Base-by-base conservation (phyloP, 2,329 filamentous ascomycete genomes). In the Lojkania enalia region DNA sequence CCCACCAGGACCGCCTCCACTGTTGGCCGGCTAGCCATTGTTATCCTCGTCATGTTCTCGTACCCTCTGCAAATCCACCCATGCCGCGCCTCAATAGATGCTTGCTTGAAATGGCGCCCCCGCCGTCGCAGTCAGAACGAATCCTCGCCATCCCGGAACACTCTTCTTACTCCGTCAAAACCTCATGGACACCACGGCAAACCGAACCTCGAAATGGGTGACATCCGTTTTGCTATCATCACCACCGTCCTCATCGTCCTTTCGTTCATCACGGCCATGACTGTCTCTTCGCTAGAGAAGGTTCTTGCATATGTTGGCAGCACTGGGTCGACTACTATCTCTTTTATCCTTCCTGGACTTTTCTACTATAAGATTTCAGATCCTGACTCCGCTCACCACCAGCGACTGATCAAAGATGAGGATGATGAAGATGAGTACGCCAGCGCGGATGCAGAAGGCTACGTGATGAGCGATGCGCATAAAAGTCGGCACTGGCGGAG, bases 341-440 rank as follows among this genome's bases (percentile, higher is more conserved):
- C 89, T 50, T 99, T 99, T 67, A 97, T 99, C 54, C 79, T 99
- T 0, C 94, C 94, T 0, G 94, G 94, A 0, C 73, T 99, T 3
- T 99, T 99, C 70, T 99, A 97, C 71, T 99, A 97, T 74, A 97
- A 97, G 72, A 97, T 99, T 48, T 95, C 90, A 11, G 84, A 89
- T 18, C 94, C 94, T 0, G 87, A 96, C 43, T 92, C 88, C 33
- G 80, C 85, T 20, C 84, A 92, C 51, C 90, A 96, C 59, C 92
- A 96, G 66, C 83, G 87, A 12, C 76, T 97, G 7, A 76, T 90
- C 51, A 97, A 97, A 68, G 90, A 94, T 61, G 90, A 96, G 55
- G 94, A 97, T 58, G 88, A 92, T 52, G 84, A 84, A n/a, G 77
- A 81, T 27, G 86, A 87, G 37, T 78, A 77, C 19, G 77, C 77